phyloP scores from a whole-genome alignment of 2,329 filamentous ascomycete genomes.

The Phoma sp. region DNA sequence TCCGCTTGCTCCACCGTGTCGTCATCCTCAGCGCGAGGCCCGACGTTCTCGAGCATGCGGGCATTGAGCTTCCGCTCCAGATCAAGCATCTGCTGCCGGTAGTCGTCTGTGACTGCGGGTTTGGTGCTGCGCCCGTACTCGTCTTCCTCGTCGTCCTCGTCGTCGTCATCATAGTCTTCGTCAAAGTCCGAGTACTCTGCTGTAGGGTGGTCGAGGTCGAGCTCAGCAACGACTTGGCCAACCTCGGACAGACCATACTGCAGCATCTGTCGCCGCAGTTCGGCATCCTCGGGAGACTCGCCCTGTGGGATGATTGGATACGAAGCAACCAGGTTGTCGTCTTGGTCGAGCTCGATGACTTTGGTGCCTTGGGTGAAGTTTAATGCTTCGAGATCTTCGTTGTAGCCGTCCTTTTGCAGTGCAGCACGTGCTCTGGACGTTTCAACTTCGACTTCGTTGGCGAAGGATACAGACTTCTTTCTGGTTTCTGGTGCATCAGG shows the following conservation, averaged over 20 bases:
- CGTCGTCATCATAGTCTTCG: conserved; percentile 51
- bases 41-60: conserved; percentile 64
- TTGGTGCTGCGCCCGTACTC: conserved; percentile 76
- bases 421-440: conserved; percentile 13
- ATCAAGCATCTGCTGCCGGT: conserved; percentile 82
- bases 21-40: conserved; percentile 53
- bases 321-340: conserved; percentile 49
- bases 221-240: conserved; percentile 88
- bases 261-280: conserved; percentile 85
- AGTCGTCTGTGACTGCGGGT: conserved; percentile 73
- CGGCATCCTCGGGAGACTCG: conserved; percentile 82
- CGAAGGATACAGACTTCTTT: conserved; percentile 70
- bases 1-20: conserved; percentile 57
- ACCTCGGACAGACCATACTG: conserved; percentile 88
- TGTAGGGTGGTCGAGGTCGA: conserved; percentile 76
- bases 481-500: not conserved
- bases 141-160: conserved; percentile 71
- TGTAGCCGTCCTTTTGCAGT: conserved; percentile 32
- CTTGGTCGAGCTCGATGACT: conserved; percentile 54
- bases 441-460: conserved; percentile 62
- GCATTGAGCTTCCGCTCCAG: conserved; percentile 78
- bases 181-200: conserved; percentile 60
- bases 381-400: conserved; percentile 36
- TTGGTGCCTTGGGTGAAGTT: conserved; percentile 45
- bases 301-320: conserved; percentile 71